Evolutionary conservation across 2,329 filamentous ascomycete species (phyloP), one percentile per base, ranked within the genome.

Genomic region (Diaporthe citriasiana): DNA sequence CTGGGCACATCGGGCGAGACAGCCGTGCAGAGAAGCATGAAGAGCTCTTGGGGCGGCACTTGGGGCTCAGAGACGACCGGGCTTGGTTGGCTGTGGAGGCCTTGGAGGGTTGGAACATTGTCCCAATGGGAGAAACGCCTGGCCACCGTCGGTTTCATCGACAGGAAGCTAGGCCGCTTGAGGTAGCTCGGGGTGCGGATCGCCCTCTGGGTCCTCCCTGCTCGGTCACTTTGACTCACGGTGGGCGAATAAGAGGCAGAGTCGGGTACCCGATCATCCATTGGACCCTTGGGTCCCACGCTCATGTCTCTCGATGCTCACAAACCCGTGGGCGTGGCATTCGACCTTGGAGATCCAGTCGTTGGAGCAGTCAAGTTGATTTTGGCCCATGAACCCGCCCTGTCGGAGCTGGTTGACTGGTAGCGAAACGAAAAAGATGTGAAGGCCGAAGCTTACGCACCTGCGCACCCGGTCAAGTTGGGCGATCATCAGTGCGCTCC

Each of bases 111-210:
- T 42, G 65, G 47, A 74, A 47, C 73, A 68, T 22, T 51, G 45
- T 72, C n/a, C 73, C 70, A 73, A 73, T 74, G 45, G 73, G 70
- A 71, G 70, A 63, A 63, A 71, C 35, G 50, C 63, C 35, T 68
- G 69, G 70, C 56, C 47, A 51, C 70, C 38, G 73, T 35, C 71
- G 55, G 73, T 75, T 75, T 75, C 73, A 75, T 70, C 71, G 53
- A 66, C 73, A 40, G 65, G 47, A 17, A 57, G 56, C 56, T 63
- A 71, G 56, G 56, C 70, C 56, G 59, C 33, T 63, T 53, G 70
- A 63, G 70, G 56, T 63, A 42, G 47, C 45, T 63, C 19, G 45
- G 55, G 56, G 6, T 38, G 63, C 47, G 63, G 70, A 60, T 71
- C 40, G 15, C 50, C 45, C 33, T 56, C 45, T 71, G 35, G 56